Evolutionary conservation across 2,329 filamentous ascomycete genomes (phyloP).

Genomic region (Neoscytalidium dimidiatum): DNA sequence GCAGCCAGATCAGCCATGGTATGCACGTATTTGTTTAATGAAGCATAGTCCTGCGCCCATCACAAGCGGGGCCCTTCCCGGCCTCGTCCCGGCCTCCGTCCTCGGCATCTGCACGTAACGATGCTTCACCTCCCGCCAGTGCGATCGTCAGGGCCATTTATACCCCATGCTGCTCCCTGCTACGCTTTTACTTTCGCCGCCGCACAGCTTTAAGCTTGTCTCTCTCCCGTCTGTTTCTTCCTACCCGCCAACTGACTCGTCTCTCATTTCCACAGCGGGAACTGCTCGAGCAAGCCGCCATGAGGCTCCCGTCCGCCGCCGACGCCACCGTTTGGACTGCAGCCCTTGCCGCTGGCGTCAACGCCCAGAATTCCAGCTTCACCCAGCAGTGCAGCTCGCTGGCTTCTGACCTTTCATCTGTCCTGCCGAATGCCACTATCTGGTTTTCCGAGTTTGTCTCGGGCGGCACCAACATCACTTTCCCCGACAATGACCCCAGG

Average conservation of each 20-base stretch:
- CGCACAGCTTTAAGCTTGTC: background rate
- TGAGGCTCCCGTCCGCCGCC: slow-evolving; percentile 3
- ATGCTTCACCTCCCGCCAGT: background rate
- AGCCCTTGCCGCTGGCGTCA: background rate
- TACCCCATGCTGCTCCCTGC: background rate
- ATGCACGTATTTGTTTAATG: background rate
- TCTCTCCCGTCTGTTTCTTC: background rate
- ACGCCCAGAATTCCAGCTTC: slow-evolving; percentile 1
- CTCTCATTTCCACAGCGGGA: background rate
- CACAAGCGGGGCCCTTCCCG: background rate
- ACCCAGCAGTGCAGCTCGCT: slow-evolving; percentile 12
- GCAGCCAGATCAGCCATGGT: background rate
- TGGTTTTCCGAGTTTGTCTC: slow-evolving; percentile 40
- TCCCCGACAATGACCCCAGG: slow-evolving; percentile 14
- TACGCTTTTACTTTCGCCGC: too few relatives aligned
- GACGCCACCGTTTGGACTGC: background rate
- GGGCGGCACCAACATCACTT: slow-evolving; percentile 38
- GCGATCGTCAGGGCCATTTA: slow-evolving; percentile 6
- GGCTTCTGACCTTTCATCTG: background rate
- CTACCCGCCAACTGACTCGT: background rate
- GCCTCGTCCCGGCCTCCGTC: background rate
- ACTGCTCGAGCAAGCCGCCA: background rate
- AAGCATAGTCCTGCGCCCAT: background rate
- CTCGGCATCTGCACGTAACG: background rate
- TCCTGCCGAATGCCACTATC: slow-evolving; percentile 36